These are phyloP conservation scores for Paecilomyces sp. DNA, from an alignment of 2,329 filamentous ascomycete genomes.

Conservation along the genomic window DNA sequence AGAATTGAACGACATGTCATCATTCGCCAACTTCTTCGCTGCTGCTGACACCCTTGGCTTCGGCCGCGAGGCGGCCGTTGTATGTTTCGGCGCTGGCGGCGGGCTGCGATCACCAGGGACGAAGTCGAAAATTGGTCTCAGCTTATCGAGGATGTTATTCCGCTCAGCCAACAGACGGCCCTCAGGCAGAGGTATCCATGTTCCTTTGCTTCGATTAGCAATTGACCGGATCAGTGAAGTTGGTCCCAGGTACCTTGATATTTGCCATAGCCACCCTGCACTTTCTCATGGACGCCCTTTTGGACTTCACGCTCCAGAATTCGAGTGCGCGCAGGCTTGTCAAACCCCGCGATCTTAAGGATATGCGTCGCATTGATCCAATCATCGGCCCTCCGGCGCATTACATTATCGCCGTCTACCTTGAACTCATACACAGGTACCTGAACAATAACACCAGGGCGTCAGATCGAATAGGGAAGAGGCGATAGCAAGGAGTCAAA, in stretches of 20 bases:
- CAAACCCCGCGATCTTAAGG: constrained; percentile 90
- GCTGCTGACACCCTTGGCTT: constrained; percentile 61
- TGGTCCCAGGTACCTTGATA: constrained; percentile 66
- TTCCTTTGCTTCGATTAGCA: constrained; percentile 50
- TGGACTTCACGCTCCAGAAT: constrained; percentile 96
- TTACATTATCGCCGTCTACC: constrained; percentile 83
- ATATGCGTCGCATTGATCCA: constrained; percentile 99
- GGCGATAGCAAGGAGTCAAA: background rate
- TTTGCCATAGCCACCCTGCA: constrained; percentile 97
- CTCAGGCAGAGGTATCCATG: constrained; percentile 85
- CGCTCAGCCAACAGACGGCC: constrained; percentile 76
- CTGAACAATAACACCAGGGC: constrained; percentile 39
- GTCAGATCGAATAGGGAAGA: constrained; percentile 6
- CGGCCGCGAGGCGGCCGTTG: constrained; percentile 65
- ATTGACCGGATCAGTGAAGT: background rate
- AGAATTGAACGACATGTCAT: constrained; percentile 23
- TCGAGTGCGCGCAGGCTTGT: constrained; percentile 90
- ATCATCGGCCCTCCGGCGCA: constrained; percentile 86
- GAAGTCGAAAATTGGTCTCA: constrained; percentile 85
- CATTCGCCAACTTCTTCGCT: constrained; percentile 44
- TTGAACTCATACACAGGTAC: constrained; percentile 94
- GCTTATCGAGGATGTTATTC: constrained; percentile 77
- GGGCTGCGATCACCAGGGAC: constrained; percentile 78
- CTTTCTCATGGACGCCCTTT: constrained; percentile 93
- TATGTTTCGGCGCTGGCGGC: constrained; percentile 87